A percentile compares a stretch with the other conserved stretches of the same genome.
phyloP scores from a whole-genome alignment of 164 flowering plant species.

The Liquidambar formosana region DNA sequence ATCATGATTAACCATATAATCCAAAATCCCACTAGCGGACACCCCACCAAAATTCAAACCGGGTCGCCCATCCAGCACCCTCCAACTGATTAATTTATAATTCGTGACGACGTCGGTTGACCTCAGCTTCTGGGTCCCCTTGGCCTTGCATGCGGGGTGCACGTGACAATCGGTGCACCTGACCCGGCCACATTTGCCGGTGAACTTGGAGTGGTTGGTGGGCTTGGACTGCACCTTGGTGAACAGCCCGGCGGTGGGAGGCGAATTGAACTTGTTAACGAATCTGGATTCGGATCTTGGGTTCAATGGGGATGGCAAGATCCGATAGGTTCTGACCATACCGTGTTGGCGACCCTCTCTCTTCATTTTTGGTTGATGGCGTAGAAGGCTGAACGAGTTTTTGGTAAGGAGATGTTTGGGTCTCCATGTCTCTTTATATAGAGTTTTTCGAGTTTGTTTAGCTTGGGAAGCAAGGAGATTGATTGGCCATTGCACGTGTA shows the following conservation, averaged over 20 bases:
- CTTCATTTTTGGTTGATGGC: conserved; percentile 48
- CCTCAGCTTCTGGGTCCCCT: conserved; percentile 47
- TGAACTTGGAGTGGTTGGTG: conserved; percentile 82
- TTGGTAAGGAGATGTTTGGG: not conserved
- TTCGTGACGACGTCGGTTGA: conserved; percentile 26
- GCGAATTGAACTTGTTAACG: conserved; percentile 34
- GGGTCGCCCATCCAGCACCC: conserved; percentile 25
- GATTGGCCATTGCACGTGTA: too few species aligned
- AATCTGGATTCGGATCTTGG: conserved; percentile 29
- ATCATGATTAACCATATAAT: conserved; percentile 14
- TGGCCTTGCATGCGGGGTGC: conserved; percentile 54
- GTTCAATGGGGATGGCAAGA: conserved; percentile 35
- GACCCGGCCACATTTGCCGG: conserved; percentile 54
- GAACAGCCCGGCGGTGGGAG: conserved; percentile 62
- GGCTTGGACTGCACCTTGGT: conserved; percentile 64
- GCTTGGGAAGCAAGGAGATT: conserved; percentile 2
- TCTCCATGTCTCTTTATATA: too few species aligned
- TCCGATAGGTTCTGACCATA: conserved; percentile 43
- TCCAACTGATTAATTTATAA: conserved; percentile 24
- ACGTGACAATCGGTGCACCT: conserved; percentile 47
- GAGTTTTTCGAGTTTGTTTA: not conserved
- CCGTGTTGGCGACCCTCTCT: conserved; percentile 82
- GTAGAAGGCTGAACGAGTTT: too few species aligned
- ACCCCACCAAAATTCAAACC: conserved; percentile 38
- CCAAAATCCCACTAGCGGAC: conserved; percentile 42